Evolutionary conservation across 1,284 basidiomycete species (phyloP), one percentile per base, ranked within the genome.

Genomic region (Cerioporus squamosus): DNA sequence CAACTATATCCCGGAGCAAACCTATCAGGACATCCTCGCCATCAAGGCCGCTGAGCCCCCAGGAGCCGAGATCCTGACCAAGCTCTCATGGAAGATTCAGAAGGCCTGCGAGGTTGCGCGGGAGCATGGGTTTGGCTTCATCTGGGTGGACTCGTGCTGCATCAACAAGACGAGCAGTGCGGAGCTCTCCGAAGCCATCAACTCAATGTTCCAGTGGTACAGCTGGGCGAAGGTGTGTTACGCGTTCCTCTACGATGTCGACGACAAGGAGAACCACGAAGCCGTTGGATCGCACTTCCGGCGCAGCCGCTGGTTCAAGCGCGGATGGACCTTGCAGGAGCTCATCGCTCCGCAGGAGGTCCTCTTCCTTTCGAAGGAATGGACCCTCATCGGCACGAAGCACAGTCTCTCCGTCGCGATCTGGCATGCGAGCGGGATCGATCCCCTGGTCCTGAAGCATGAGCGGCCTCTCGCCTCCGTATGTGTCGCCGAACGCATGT

Each of bases 201-300:
- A 51, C 17, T 51, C 50, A 3, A 51, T 51, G 50, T 51, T 18
- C 50, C 17, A 44, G 9, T 51, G 39, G 40, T 51, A 51, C 24
- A 43, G 50, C 14, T 44, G 5, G 24, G n/a, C 50, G 15, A 43
- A 18, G 10, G 40, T 44, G 12, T 51, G 50, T 33, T 51, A 51
- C 20, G 50, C 36, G 23, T 51, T 24, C 26, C 49, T 51, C 2
- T 9, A 51, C 36, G 49, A 51, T 22, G 38, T 51, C 49, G 22
- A 23, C 17, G 20, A 31, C 18, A 17, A 15, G 9, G 33, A 14
- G 17, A 23, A 17, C 12, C 44, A 22, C 2, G 36, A 26, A 20
- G 26, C 38, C 10, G n/a, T 18, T 5, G 31, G n/a, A 3, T 50
- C 48, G 5, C 17, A 40, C 10, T 50, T 50, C 39, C 20, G 36